Evolutionary conservation across 2,329 filamentous ascomycete species (phyloP).

Genomic region (Aspergillus thermomutatus): DNA sequence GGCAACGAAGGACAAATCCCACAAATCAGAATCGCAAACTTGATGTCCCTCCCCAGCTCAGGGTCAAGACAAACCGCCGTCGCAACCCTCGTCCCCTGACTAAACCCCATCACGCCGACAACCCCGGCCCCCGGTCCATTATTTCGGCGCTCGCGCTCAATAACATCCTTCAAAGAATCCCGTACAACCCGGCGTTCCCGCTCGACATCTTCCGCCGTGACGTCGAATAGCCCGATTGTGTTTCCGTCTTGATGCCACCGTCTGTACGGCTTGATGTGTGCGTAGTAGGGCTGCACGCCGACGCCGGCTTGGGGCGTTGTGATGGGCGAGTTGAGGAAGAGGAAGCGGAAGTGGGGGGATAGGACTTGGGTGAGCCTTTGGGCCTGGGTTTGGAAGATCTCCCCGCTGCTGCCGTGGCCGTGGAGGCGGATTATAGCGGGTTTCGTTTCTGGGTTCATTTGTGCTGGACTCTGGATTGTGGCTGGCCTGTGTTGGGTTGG

Average conservation of each 20-base stretch:
- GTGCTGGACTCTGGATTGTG: too few relatives aligned
- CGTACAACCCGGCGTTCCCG: not conserved
- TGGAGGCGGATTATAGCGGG: not conserved
- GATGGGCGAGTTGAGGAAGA: not conserved
- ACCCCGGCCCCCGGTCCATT: not conserved
- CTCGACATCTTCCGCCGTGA: not conserved
- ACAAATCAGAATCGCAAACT: not conserved
- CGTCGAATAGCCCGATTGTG: not conserved
- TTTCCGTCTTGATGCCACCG: not conserved
- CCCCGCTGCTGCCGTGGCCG: not conserved
- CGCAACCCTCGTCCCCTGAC: not conserved
- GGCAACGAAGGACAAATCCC: not conserved
- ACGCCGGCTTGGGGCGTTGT: not conserved
- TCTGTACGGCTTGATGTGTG: not conserved
- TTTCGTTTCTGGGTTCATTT: not conserved
- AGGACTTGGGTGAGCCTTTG: not conserved
- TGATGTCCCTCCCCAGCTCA: not conserved
- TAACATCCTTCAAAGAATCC: not conserved
- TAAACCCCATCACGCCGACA: conserved; percentile 1
- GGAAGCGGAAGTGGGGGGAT: not conserved
- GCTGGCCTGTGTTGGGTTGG: too few relatives aligned
- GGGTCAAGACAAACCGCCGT: not conserved
- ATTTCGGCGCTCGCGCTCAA: not conserved
- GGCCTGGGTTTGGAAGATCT: not conserved
- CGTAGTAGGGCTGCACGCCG: not conserved